A percentile compares a stretch with the other conserved stretches of the same genome.
Conservation (phyloP, 768 basidiomycete genomes). For the Rhizopogon roseolus region DNA sequence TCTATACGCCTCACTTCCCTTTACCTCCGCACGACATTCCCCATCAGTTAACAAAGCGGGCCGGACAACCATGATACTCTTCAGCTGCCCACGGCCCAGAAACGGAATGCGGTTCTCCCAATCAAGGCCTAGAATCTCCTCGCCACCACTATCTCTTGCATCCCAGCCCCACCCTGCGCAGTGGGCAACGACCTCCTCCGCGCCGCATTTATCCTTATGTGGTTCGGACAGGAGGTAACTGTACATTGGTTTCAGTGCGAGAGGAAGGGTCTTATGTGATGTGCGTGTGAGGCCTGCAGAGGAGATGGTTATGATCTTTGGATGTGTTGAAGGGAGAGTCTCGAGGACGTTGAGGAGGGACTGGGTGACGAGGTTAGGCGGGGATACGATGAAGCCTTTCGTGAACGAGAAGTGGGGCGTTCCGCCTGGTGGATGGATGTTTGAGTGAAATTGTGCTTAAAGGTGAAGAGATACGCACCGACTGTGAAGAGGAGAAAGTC, state of each 20-base stretch:
- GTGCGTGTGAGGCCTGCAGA: constrained; percentile 45
- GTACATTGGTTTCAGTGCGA: constrained; percentile 47
- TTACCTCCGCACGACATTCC: constrained; percentile 31
- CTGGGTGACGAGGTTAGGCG: constrained; percentile 55
- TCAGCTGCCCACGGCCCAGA: constrained; percentile 39
- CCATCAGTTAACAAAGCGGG: constrained; percentile 60
- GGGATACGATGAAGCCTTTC: constrained; percentile 45
- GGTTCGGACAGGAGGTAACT: constrained; percentile 36
- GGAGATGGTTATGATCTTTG: constrained; percentile 51
- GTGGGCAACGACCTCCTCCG: constrained; percentile 47
- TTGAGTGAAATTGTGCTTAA: neutral
- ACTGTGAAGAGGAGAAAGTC: constrained; percentile 60
- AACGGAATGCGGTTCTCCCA: constrained; percentile 35
- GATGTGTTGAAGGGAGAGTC: constrained; percentile 43
- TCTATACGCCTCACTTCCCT: constrained; percentile 29
- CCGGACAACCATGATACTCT: constrained; percentile 42
- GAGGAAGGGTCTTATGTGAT: constrained; percentile 42
- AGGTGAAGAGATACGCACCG: constrained; percentile 32
- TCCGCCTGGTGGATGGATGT: constrained; percentile 34
- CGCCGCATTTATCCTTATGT: constrained; percentile 58
- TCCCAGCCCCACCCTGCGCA: constrained; percentile 50
- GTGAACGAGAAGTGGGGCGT: constrained; percentile 37
- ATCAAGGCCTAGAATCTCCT: constrained; percentile 37
- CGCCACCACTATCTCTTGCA: constrained; percentile 33
- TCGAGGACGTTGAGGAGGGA: constrained; percentile 51